A percentile compares a stretch with the other conserved stretches of the same genome.
These are phyloP conservation scores for Cryptosporidium tyzzeri DNA, from an alignment of 169 alveolate species.

Conservation along the genomic window DNA sequence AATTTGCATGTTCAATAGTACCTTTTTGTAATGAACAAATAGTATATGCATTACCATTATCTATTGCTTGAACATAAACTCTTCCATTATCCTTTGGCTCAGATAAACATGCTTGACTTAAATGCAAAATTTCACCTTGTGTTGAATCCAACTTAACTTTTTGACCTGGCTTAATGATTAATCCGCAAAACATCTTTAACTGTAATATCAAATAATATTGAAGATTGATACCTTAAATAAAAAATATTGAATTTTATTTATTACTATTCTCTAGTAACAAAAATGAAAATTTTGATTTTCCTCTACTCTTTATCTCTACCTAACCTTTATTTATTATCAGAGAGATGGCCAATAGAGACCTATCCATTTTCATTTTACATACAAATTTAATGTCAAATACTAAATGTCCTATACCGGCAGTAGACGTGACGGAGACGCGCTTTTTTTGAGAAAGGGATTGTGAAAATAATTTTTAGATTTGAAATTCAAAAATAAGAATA, in stretches of 20 bases:
- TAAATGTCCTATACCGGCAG: slow-evolving; percentile 10
- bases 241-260: background rate
- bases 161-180: slow-evolving; percentile 80
- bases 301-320: slow-evolving; percentile 4
- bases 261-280: background rate
- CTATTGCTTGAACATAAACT: slow-evolving; percentile 88
- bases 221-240: background rate
- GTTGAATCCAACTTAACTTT: slow-evolving; percentile 78
- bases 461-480: background rate
- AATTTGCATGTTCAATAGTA: slow-evolving; percentile 86
- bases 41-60: slow-evolving; percentile 84
- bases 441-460: background rate
- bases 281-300: background rate
- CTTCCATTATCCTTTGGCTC: slow-evolving; percentile 88
- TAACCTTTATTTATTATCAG: background rate
- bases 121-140: slow-evolving; percentile 84
- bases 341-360: slow-evolving; percentile 36
- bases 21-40: slow-evolving; percentile 89
- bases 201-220: background rate
- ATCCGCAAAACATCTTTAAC: slow-evolving; percentile 77
- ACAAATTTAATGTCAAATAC: slow-evolving; percentile 22
- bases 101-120: slow-evolving; percentile 89
- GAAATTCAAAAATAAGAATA: background rate
- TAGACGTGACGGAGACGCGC: slow-evolving; percentile 50
- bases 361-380: slow-evolving; percentile 25